Base-by-base conservation (phyloP, 306 rosid species). In the Castanopsis chinensis region DNA sequence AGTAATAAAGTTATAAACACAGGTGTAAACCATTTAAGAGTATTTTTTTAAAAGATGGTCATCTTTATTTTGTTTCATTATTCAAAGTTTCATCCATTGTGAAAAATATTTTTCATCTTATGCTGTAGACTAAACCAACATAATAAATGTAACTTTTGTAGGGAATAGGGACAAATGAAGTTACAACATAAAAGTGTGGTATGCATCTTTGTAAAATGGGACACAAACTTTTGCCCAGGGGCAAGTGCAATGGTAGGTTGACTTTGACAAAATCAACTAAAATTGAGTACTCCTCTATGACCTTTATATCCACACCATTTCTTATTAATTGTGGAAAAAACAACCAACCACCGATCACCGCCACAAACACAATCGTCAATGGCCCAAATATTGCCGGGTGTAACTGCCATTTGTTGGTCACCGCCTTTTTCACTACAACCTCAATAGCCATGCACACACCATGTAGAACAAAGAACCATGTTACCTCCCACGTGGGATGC, bases 401-500 rank as follows among this genome's bases (percentile, higher is more conserved):
- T 77, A 87, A 5, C 82, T 71, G 19, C 93, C 94, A 86, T 75
- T 75, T 85, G 2, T 68, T 79, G 0, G 73, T 5, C 11, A 63
- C 3, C 10, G 27, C 84, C 77, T 64, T 90, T 82, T 92, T 94
- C 33, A 6, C 88, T 61, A 12, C 88, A 77, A 86, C 83, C 92
- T 94, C 98, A 1, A 52, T 76, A 1, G 64, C 90, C 11, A 76
- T 69, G 77, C 89, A 88, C 8, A 32, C 19, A 1, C 98, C 98
- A 0, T 94, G 97, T 0, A 92, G 65, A 33, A 91, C 78, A 20
- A 92, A 92, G 51, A 92, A 94, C 65, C 81, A 75, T n/a, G 91
- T 88, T 75, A 89, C 97, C 49, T 94, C 97, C 98, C 98, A 92
- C 57, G 95, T 91, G 74, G 97, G 97, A 68, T 63, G 10, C 52